Base-by-base conservation (phyloP, 1,284 basidiomycete genomes). In the Gymnopus androsaceus region DNA sequence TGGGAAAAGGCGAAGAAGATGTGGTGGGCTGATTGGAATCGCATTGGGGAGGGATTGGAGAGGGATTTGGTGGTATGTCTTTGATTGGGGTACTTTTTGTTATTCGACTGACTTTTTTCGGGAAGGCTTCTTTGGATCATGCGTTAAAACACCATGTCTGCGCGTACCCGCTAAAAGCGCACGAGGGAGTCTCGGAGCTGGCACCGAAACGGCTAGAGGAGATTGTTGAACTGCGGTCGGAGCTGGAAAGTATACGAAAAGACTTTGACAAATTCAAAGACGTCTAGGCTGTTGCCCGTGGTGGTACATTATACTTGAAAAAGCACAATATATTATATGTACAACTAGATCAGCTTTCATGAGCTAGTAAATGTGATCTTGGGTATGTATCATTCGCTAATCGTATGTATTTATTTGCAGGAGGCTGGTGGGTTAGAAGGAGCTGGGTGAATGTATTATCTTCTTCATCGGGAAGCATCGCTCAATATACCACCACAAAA, bases 401-500 rank as follows among this genome's bases (percentile, higher is more conserved):
- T 21, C 77, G 70, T 42, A 44, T 44, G 12, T 47, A 51, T 19
- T 53, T 53, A 9, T 19, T 36, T 27, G 33, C 27, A 31, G 25
- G 27, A 17, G 23, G 14, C 12, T 49, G 67, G 53, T 83, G 77
- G 14, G 74, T 76, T 3, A 87, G 86, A 11, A 90, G 79, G 9
- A 88, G 75, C 59, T 83, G 85, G 1, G 80, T 78, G 19, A 73
- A 78, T 44, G 72, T 65, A 30, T 77, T 75, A 40, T 80, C 80
- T 23, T 80, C 81, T 19, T 86, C 80, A 34, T 84, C 84, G 14
- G 94, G 92, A 56, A 95, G 74, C 64, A 90, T 65, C 4, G 88
- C 88, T 92, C n/a, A 93, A 67, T 49, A 95, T 79, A 0, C 90
- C 90, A 6, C 93, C 94, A 61, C 88, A 81, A 64, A 93, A 89